Percentiles rank a stretch among this genome's conserved stretches.
Conservation (phyloP, 352 stramenopile genomes). For the Phytophthora sp. region DNA sequence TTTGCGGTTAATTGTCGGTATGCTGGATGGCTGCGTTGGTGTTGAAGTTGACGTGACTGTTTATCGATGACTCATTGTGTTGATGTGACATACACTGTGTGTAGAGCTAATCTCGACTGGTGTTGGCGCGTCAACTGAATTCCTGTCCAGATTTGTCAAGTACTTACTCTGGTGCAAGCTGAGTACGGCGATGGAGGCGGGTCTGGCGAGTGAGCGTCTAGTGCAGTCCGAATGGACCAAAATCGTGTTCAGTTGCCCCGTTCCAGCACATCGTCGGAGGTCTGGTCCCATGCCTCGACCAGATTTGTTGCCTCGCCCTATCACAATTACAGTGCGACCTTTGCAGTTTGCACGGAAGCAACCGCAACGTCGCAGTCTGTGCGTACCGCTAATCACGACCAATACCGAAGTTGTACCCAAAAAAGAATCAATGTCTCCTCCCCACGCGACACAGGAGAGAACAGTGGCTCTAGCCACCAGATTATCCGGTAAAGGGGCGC, state of each 20-base stretch:
- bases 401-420: constrained; percentile 18
- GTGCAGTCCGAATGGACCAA: constrained; percentile 82
- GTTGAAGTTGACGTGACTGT: constrained; percentile 13
- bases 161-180: constrained; percentile 65
- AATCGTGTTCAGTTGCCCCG: constrained; percentile 69
- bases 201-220: constrained; percentile 43
- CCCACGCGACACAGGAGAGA: constrained; percentile 20
- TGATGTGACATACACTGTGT: neutral
- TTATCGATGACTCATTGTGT: constrained; percentile 16
- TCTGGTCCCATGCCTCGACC: constrained; percentile 48
- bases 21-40: constrained; percentile 13
- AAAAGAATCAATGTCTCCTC: constrained; percentile 16
- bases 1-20: constrained; percentile 66
- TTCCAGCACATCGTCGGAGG: constrained; percentile 36
- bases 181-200: constrained; percentile 43
- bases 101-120: constrained; percentile 62
- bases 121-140: constrained; percentile 38
- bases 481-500: constrained; percentile 31
- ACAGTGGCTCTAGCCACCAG: constrained; percentile 25
- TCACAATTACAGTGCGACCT: constrained; percentile 67
- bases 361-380: constrained; percentile 28
- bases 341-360: constrained; percentile 48
- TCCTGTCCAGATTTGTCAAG: constrained; percentile 46
- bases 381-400: constrained; percentile 9
- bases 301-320: constrained; percentile 55